phyloP scores from a whole-genome alignment of 345 rosid species.

The Cochlearia excelsa region DNA sequence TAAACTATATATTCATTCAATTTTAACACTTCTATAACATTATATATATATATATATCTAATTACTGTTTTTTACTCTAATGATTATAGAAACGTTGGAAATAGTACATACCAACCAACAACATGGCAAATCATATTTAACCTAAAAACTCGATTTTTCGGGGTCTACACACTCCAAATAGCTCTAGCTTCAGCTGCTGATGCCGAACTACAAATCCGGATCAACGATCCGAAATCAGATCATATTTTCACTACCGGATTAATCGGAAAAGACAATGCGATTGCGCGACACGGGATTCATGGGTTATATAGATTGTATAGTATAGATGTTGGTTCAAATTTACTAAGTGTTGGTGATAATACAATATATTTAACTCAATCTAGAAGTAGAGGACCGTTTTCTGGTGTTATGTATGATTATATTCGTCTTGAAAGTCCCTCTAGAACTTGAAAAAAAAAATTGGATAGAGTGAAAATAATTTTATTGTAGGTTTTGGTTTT shows the following conservation, averaged over 20 bases:
- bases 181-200: constrained; percentile 69
- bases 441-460: constrained; percentile 1
- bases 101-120: constrained; percentile 41
- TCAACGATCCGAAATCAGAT: constrained; percentile 38
- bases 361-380: constrained; percentile 62
- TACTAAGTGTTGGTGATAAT: constrained; percentile 46
- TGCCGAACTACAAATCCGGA: constrained; percentile 60
- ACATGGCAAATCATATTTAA: constrained; percentile 73
- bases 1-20: too few species aligned
- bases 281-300: constrained; percentile 86
- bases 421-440: constrained; percentile 62
- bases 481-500: neutral
- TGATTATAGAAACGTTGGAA: constrained; percentile 44
- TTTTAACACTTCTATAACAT: too few species aligned
- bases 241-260: constrained; percentile 49
- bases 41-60: neutral
- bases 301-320: constrained; percentile 68
- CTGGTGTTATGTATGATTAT: constrained; percentile 82
- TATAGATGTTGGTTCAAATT: constrained; percentile 41
- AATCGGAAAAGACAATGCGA: constrained; percentile 71
- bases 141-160: constrained; percentile 35
- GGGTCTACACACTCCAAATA: constrained; percentile 58
- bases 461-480: constrained; percentile 12
- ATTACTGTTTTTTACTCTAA: neutral
- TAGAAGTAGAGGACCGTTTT: constrained; percentile 38